Percentiles rank a stretch among this genome's conserved stretches.
These are phyloP conservation scores for Fusarium sp. DNA, from an alignment of 2,329 filamentous ascomycete species.

Conservation along the genomic window DNA sequence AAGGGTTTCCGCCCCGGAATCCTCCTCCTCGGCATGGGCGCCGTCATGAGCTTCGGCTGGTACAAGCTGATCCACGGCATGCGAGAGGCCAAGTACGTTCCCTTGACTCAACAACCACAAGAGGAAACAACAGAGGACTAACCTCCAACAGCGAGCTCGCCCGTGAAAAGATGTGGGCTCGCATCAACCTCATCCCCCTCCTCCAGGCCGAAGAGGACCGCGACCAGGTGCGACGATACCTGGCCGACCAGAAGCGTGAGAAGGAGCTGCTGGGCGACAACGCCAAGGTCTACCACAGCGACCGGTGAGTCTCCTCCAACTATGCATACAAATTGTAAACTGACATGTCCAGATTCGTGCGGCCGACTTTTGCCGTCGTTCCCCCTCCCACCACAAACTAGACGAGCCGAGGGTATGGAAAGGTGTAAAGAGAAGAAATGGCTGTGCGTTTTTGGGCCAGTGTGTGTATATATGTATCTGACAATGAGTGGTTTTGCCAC, in stretches of 20 bases:
- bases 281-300: constrained; percentile 86
- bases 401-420: background rate
- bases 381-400: constrained; percentile 72
- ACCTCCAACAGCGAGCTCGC: constrained; percentile 78
- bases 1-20: constrained; percentile 88
- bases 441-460: background rate
- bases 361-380: constrained; percentile 81
- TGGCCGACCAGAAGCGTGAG: constrained; percentile 89
- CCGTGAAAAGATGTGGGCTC: constrained; percentile 98
- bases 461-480: constrained; percentile 44
- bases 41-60: constrained; percentile 90
- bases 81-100: constrained; percentile 87
- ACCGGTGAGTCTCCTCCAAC: constrained; percentile 71
- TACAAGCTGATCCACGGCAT: constrained; percentile 86
- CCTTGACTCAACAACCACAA: background rate
- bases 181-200: constrained; percentile 92
- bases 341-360: constrained; percentile 72
- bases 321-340: background rate
- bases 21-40: constrained; percentile 81
- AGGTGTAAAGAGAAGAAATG: background rate
- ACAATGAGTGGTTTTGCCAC: constrained; percentile 20
- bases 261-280: constrained; percentile 89
- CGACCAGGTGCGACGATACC: constrained; percentile 88
- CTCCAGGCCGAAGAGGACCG: constrained; percentile 97
- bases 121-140: constrained; percentile 4